Base-by-base conservation (phyloP, 2,329 filamentous ascomycete genomes). In the Ciborinia camelliae region DNA sequence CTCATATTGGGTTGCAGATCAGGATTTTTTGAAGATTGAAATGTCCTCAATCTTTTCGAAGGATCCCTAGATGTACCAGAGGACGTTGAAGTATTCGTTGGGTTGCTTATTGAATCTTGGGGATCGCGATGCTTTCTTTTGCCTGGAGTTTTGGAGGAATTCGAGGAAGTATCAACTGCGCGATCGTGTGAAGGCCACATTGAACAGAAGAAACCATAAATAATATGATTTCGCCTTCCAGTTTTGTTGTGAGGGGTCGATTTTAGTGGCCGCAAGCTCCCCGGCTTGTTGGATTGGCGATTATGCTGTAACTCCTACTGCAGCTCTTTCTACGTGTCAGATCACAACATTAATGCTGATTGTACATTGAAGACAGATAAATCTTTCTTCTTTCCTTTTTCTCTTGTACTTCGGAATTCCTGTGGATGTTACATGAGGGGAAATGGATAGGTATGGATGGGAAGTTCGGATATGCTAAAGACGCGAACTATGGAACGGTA, bases 41-140 rank as follows among this genome's bases (percentile, higher is more conserved):
- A 92, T 90, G 73, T 92, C 92, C 67, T 83, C 96, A 69, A 78
- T 91, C 78, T 89, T 89, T 75, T 89, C 85, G 71, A 85, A 90
- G 68, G 32, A 54, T 47, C 23, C 35, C 32, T 63, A 18, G 43
- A 47, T 30, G 43, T 28, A 55, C 48, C 23, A 9, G 51, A 14
- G 20, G 28, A 32, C n/a, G 39, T n/a, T n/a, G n/a, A n/a, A n/a
- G n/a, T 37, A 47, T 28, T 50, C 37, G 60, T 6, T 18, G 59
- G n/a, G 58, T 65, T 48, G 61, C 51, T 63, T 57, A 55, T 32
- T 66, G 55, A 37, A 61, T 14, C 32, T 55, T 14, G 61, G 37
- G 51, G 32, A 45, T 57, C 70, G 32, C 63, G 64, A 52, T 69
- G 63, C 50, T 71, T 74, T 67, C 73, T 67, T 51, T 59, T 64